Conservation (phyloP, 2,329 filamentous ascomycete genomes). For the Celoporthe dispersa region DNA sequence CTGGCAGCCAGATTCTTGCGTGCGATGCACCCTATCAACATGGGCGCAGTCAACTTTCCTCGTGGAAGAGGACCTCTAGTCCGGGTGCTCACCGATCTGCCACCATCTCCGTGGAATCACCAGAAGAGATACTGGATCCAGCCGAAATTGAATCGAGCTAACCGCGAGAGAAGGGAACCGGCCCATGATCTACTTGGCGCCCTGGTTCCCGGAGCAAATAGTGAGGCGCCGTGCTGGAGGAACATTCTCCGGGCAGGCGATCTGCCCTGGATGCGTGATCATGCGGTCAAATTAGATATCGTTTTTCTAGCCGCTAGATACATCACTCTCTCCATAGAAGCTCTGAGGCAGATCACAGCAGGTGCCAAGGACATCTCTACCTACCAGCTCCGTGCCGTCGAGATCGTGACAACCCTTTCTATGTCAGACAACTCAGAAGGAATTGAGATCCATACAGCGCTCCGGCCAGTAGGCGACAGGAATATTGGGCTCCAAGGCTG, state of each 20-base stretch:
- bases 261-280: background rate
- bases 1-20: background rate
- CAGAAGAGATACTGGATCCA: conserved; percentile 45
- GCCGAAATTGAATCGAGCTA: conserved; percentile 39
- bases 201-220: conserved; percentile 36
- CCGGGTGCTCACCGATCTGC: conserved; percentile 41
- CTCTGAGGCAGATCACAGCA: background rate
- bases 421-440: background rate
- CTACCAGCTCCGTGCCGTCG: background rate
- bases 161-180: conserved; percentile 39
- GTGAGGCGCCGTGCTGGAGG: conserved; percentile 39
- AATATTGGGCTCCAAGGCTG: background rate
- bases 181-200: conserved; percentile 47
- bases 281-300: background rate
- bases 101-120: conserved; percentile 53
- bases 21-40: background rate
- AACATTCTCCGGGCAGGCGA: conserved; percentile 36
- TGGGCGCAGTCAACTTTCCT: conserved; percentile 35
- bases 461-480: no score
- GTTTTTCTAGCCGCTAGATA: no score
- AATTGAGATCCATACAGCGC: background rate
- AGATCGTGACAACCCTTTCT: background rate
- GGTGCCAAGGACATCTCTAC: background rate
- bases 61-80: conserved; percentile 30
- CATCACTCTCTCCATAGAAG: conserved; percentile 13